Conservation (phyloP, 805 yeast genomes). For the Metschnikowia anglica region DNA sequence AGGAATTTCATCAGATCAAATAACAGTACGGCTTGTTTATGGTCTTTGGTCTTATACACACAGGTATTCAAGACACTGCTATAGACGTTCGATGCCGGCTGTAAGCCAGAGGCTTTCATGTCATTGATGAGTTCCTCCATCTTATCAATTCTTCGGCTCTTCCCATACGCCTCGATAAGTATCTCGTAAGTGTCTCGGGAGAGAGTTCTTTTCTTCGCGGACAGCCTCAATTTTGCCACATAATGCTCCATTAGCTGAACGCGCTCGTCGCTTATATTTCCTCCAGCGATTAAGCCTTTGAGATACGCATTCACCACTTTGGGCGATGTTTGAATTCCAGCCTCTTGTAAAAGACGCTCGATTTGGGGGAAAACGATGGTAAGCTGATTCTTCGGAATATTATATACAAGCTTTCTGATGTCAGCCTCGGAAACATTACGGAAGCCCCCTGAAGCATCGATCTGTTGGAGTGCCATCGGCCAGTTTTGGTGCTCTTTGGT, state of each 20-base stretch:
- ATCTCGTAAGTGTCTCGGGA: constrained; percentile 44
- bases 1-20: constrained; percentile 86
- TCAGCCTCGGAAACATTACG: constrained; percentile 31
- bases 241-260: constrained; percentile 33
- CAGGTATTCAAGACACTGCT: constrained; percentile 62
- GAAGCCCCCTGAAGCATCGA: constrained; percentile 38
- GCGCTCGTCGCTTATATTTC: constrained; percentile 21
- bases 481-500: constrained; percentile 45
- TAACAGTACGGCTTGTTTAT: constrained; percentile 62
- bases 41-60: constrained; percentile 49
- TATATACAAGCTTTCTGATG: constrained; percentile 35
- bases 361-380: constrained; percentile 28
- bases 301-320: constrained; percentile 40
- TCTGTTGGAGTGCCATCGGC: constrained; percentile 45
- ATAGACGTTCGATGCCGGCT: constrained; percentile 48
- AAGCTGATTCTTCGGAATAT: constrained; percentile 43
- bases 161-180: constrained; percentile 47
- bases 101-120: constrained; percentile 38
- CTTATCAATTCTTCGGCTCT: constrained; percentile 34
- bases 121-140: constrained; percentile 39
- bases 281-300: constrained; percentile 31
- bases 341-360: constrained; percentile 32
- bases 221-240: constrained; percentile 26
- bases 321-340: constrained; percentile 30
- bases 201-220: constrained; percentile 26